A percentile compares a stretch with the other conserved stretches of the same genome.
These are phyloP conservation scores for Apiotrichum gracile DNA, from an alignment of 1,284 basidiomycete genomes.

Conservation along the genomic window DNA sequence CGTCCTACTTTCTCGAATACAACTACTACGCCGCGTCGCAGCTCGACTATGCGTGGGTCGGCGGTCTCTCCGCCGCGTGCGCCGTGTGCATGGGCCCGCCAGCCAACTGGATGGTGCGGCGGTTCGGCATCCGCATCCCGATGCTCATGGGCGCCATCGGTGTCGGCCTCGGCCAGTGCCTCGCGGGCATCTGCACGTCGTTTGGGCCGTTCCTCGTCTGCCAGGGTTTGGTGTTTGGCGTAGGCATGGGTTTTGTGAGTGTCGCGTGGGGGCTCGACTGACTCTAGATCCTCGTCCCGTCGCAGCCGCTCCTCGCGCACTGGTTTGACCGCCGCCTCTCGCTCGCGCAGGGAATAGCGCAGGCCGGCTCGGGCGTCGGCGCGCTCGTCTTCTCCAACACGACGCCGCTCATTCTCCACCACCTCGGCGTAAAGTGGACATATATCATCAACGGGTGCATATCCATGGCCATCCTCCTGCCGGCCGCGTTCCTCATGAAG, in stretches of 20 bases:
- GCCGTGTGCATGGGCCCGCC: slow-evolving; percentile 44
- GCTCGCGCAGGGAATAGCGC: slow-evolving; percentile 37
- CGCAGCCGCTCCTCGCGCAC: slow-evolving; percentile 41
- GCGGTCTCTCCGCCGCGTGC: slow-evolving; percentile 43
- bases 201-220: slow-evolving; percentile 32
- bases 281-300: slow-evolving; percentile 33
- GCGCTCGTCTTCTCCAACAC: slow-evolving; percentile 42
- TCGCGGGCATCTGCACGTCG: slow-evolving; percentile 27
- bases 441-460: slow-evolving; percentile 46
- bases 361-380: slow-evolving; percentile 42
- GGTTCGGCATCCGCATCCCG: slow-evolving; percentile 38
- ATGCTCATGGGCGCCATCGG: slow-evolving; percentile 26
- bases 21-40: slow-evolving; percentile 45
- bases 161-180: slow-evolving; percentile 32
- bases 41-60: slow-evolving; percentile 49
- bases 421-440: slow-evolving; percentile 39
- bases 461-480: slow-evolving; percentile 39
- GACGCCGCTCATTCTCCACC: slow-evolving; percentile 36
- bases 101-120: slow-evolving; percentile 40
- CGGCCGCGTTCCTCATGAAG: slow-evolving; percentile 39
- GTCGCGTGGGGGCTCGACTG: background rate
- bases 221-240: slow-evolving; percentile 38
- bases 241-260: slow-evolving; percentile 29
- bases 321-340: slow-evolving; percentile 43
- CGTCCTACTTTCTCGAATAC: slow-evolving; percentile 43